Evolutionary conservation across 2,329 filamentous ascomycete species (phyloP).

Genomic region (Alternaria arbusti): DNA sequence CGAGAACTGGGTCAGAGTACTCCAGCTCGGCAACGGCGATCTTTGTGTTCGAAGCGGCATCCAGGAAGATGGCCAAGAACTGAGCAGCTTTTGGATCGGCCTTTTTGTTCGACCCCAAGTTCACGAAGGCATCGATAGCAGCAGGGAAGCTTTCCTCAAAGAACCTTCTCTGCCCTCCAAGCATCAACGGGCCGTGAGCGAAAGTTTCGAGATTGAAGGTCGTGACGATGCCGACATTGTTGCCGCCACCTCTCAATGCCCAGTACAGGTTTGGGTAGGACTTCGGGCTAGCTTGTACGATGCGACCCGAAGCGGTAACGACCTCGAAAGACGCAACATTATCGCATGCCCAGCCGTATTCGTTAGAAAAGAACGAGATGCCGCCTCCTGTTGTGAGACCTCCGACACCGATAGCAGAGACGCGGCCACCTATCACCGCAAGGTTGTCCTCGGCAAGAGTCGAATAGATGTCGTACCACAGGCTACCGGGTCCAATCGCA

Average conservation of each 20-base stretch:
- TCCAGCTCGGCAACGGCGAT: slow-evolving; percentile 6
- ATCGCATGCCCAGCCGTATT: slow-evolving; percentile 42
- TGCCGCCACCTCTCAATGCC: slow-evolving; percentile 43
- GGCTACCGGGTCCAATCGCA: slow-evolving; percentile 37
- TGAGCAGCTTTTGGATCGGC: slow-evolving; percentile 9
- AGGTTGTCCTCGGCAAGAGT: slow-evolving; percentile 30
- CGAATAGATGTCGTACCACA: slow-evolving; percentile 42
- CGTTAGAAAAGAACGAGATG: slow-evolving; percentile 40
- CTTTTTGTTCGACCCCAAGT: slow-evolving; percentile 2
- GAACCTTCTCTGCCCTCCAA: slow-evolving; percentile 7
- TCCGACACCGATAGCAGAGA: slow-evolving; percentile 37
- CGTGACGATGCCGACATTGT: slow-evolving; percentile 41
- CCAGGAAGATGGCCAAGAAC: not conserved
- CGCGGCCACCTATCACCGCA: slow-evolving; percentile 38
- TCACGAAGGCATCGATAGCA: slow-evolving; percentile 22
- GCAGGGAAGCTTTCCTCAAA: slow-evolving; percentile 15
- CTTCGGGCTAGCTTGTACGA: slow-evolving; percentile 26
- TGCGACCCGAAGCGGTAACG: slow-evolving; percentile 33
- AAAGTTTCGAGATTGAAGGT: slow-evolving; percentile 24
- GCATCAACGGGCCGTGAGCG: slow-evolving; percentile 18
- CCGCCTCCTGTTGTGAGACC: slow-evolving; percentile 27
- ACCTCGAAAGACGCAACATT: slow-evolving; percentile 42
- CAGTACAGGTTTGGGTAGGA: slow-evolving; percentile 49
- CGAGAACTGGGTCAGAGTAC: slow-evolving; percentile 4
- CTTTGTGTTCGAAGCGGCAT: not conserved